A percentile compares a stretch with the other conserved stretches of the same genome.
phyloP scores from a whole-genome alignment of 805 yeast genomes.

The Teunomyces aglyptinius region DNA sequence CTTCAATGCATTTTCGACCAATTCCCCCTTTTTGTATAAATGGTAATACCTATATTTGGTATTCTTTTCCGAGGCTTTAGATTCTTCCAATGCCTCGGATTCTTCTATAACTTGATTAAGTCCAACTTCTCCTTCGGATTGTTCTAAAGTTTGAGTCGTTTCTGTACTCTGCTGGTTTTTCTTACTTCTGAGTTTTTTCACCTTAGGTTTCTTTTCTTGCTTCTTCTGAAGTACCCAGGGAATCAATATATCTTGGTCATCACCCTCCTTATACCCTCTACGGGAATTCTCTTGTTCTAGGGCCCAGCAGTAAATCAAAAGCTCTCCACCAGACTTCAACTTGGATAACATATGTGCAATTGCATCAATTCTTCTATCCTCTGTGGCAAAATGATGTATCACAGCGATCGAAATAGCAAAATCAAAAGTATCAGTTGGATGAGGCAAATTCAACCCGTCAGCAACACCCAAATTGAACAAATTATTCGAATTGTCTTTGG shows the following conservation, averaged over 20 bases:
- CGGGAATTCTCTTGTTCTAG: conserved; percentile 84
- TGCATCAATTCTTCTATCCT: conserved; percentile 74
- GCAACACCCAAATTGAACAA: conserved; percentile 65
- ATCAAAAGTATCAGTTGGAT: conserved; percentile 46
- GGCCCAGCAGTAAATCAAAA: conserved; percentile 94
- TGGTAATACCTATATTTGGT: conserved; percentile 88
- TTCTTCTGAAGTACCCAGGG: conserved; percentile 85
- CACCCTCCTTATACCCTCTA: conserved; percentile 87
- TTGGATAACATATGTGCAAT: conserved; percentile 64
- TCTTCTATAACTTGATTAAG: conserved; percentile 7
- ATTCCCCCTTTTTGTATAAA: conserved; percentile 79
- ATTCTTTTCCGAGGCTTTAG: conserved; percentile 16
- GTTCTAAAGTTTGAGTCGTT: conserved; percentile 1
- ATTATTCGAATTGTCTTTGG: conserved; percentile 39
- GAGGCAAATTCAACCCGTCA: conserved; percentile 67
- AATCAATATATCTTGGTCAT: conserved; percentile 89
- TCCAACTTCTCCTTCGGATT: conserved; percentile 5
- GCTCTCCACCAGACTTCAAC: conserved; percentile 59
- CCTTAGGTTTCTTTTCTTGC: conserved; percentile 32
- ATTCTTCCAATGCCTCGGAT: not conserved
- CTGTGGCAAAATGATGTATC: conserved; percentile 90
- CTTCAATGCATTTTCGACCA: conserved; percentile 60
- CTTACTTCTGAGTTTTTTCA: conserved; percentile 10
- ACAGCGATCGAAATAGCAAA: conserved; percentile 96
- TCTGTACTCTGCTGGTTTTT: not conserved